Evolutionary conservation across 139 green algal genomes (phyloP).

Genomic region (Chlorella sorokiniana): DNA sequence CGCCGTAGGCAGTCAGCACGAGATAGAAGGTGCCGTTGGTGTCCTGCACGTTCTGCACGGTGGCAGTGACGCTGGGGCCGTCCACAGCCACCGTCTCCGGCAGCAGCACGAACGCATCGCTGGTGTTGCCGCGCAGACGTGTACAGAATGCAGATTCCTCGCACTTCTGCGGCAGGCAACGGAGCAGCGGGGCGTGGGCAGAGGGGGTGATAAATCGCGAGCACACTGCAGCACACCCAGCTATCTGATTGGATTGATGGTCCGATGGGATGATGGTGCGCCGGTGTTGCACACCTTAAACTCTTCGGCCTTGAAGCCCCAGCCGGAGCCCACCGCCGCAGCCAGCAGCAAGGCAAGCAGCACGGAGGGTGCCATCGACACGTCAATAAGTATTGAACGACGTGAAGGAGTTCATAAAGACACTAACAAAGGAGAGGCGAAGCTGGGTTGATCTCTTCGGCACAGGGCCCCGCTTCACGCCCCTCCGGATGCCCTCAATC

Average conservation of each 20-base stretch:
- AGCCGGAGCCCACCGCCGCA: background rate
- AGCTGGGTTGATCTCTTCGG: too few species aligned
- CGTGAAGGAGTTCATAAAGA: too few species aligned
- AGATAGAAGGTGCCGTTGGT: constrained; percentile 58
- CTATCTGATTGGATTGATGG: too few species aligned
- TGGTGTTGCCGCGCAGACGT: constrained; percentile 68
- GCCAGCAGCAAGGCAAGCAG: background rate
- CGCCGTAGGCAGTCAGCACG: constrained; percentile 66
- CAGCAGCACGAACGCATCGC: constrained; percentile 60
- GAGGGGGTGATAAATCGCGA: background rate
- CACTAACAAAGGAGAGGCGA: too few species aligned
- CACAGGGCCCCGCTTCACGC: too few species aligned
- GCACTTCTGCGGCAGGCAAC: constrained; percentile 78
- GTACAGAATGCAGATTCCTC: constrained; percentile 83
- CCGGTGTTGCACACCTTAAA: constrained; percentile 89
- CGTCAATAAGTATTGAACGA: too few species aligned
- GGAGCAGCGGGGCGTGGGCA: background rate
- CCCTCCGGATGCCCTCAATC: too few species aligned
- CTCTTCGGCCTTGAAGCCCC: constrained; percentile 90
- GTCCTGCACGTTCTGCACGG: constrained; percentile 50
- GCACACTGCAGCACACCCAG: too few species aligned
- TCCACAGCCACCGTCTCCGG: constrained; percentile 57
- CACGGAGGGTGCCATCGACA: background rate
- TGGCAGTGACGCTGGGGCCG: constrained; percentile 51
- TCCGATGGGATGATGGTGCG: too few species aligned